Percentiles rank a stretch among this genome's conserved stretches.
Evolutionary conservation across 2,329 filamentous ascomycete species (phyloP).

Genomic region (Penicillium sp.): DNA sequence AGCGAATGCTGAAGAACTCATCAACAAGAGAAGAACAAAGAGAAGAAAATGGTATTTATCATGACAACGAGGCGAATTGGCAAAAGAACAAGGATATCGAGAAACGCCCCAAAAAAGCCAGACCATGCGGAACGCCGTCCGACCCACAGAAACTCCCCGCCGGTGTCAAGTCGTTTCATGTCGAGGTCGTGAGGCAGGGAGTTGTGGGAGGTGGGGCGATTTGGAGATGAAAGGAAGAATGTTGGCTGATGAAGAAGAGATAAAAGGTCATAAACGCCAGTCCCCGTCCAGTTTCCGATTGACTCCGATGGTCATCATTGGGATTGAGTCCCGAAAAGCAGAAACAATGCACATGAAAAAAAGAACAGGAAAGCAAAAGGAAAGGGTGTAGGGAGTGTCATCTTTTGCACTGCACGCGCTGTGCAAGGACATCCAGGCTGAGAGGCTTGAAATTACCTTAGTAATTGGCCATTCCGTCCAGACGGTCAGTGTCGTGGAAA

Average conservation of each 20-base stretch:
- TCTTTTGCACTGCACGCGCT: constrained; percentile 4
- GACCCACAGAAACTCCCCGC: constrained; percentile 24
- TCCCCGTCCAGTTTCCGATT: constrained; percentile 20
- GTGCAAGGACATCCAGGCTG: neutral
- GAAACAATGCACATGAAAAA: constrained; percentile 21
- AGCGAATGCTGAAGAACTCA: constrained; percentile 17
- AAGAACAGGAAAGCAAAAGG: constrained; percentile 11
- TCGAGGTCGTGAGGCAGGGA: neutral
- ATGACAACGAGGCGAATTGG: constrained; percentile 19
- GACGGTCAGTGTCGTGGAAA: constrained; percentile 25
- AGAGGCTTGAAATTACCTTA: constrained; percentile 11
- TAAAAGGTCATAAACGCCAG: constrained; percentile 21
- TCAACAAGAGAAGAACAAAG: constrained; percentile 13
- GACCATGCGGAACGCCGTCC: constrained; percentile 31
- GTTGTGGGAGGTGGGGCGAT: neutral
- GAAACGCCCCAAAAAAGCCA: constrained; percentile 27
- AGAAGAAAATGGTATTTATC: constrained; percentile 25
- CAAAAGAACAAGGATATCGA: constrained; percentile 17
- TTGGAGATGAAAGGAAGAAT: constrained; percentile 17
- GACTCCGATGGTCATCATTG: constrained; percentile 20
- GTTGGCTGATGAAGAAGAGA: constrained; percentile 16
- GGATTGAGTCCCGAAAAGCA: constrained; percentile 21
- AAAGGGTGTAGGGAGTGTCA: constrained; percentile 22
- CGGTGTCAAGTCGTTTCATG: constrained; percentile 31
- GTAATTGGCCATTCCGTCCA: constrained; percentile 29